Base-by-base conservation (phyloP, 2,329 filamentous ascomycete genomes). In the Colletotrichum shisoi region DNA sequence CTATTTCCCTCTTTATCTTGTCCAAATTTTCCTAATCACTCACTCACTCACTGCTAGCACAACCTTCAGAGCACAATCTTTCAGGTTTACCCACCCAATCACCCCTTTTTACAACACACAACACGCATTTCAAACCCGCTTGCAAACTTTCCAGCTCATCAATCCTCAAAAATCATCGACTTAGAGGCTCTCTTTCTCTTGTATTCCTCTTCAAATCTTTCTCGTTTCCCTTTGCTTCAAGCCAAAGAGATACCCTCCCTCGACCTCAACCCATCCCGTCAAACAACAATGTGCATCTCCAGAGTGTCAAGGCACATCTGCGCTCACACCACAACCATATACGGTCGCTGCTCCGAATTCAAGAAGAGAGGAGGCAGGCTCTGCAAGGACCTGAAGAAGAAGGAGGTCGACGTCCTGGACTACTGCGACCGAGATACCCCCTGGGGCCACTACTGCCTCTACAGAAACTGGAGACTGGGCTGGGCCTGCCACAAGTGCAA, bases 401-500 rank as follows among this genome's bases (percentile, higher is more conserved):
- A 7, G 2, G 4, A 4, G 2, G 12, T 1, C 13, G 13, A 19
- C 7, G 17, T 12, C 2, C 7, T 8, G 7, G 2, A 11, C 19
- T 60, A 37, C 39, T 59, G 54, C 37, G 3, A 13, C 31, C 3
- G 8, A 1, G 1, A 1, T 1, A 7, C 1, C 31, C 31, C 2
- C 8, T 34, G 7, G 31, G 7, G 7, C 31, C 3, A 9, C 31
- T 9, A 9, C 3, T 68, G 65, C 34, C 8, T 44, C 7, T 65
- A 68, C 39, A 13, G n/a, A 8, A 9, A 12, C 7, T 45, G 15
- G 31, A 13, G 53, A 3, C 54, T 5, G 45, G 27, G 48, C 3
- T 68, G 65, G 65, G 9, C 9, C 4, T 68, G 65, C 27, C 57
- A 63, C 17, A 8, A 34, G 37, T 68, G 65, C 24, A 4, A 39